These are phyloP conservation scores for Poa pratensis DNA, from an alignment of 176 grass and related monocot species.

Conservation along the genomic window DNA sequence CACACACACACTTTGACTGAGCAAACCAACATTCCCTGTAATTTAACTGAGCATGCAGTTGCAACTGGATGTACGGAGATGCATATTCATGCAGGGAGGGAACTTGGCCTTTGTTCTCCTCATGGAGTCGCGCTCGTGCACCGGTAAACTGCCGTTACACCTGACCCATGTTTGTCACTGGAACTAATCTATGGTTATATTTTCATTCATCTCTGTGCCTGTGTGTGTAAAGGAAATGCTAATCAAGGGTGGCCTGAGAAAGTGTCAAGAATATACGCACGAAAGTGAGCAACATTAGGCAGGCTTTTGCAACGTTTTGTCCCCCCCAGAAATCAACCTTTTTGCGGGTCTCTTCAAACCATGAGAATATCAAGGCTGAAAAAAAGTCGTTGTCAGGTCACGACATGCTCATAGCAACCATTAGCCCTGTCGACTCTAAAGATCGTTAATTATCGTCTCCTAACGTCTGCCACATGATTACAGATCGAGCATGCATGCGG, in stretches of 20 bases:
- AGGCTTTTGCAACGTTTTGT: conserved; percentile 48
- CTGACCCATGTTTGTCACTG: neutral
- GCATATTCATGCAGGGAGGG: neutral
- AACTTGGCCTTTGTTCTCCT: neutral
- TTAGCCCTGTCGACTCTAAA: neutral
- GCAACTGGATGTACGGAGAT: neutral
- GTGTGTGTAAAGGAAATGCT: neutral
- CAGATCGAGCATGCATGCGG: neutral
- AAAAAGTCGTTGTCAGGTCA: neutral
- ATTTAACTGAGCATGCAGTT: neutral
- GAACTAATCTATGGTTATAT: neutral
- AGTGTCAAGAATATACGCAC: conserved; percentile 33
- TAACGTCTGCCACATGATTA: neutral
- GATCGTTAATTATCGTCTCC: neutral
- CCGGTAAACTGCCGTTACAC: neutral
- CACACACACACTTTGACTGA: too few relatives aligned
- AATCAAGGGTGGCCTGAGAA: neutral
- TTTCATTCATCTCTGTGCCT: neutral
- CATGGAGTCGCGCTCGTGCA: too few relatives aligned
- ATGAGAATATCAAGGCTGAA: neutral
- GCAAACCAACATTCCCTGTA: neutral
- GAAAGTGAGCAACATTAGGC: conserved; percentile 3
- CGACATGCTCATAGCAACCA: neutral
- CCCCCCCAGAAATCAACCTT: conserved; percentile 17
- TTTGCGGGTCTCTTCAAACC: neutral